Evolutionary conservation across 495 filamentous ascomycete species (phyloP).

Genomic region (Rusavskia elegans): DNA sequence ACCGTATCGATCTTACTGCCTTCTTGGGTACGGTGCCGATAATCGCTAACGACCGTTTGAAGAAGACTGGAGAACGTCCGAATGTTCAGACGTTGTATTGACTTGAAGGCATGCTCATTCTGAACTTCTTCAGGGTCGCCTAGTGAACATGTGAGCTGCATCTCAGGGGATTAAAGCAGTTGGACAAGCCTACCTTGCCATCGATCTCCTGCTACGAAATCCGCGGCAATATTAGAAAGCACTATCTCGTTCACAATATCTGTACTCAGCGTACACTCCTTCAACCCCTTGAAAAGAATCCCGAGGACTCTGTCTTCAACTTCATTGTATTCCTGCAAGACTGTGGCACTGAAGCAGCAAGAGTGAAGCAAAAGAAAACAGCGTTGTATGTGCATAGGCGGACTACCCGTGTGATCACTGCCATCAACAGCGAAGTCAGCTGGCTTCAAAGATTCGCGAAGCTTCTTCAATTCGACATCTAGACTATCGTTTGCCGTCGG

Average conservation of each 20-base stretch:
- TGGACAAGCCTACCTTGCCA: slow-evolving; percentile 37
- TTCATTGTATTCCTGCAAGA: slow-evolving; percentile 60
- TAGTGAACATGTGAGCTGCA: slow-evolving; percentile 6
- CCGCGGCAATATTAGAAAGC: slow-evolving; percentile 72
- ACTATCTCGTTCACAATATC: slow-evolving; percentile 59
- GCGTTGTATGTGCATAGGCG: neutral
- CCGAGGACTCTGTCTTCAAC: slow-evolving; percentile 75
- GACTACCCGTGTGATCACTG: neutral
- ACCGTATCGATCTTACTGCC: slow-evolving; percentile 22
- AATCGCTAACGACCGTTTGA: slow-evolving; percentile 50
- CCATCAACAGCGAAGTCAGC: slow-evolving; percentile 19
- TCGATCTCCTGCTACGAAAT: slow-evolving; percentile 48
- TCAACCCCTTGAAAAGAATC: slow-evolving; percentile 56
- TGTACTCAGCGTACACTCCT: slow-evolving; percentile 45
- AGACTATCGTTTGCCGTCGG: slow-evolving; percentile 59
- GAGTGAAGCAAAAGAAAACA: slow-evolving; percentile 43
- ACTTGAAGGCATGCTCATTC: slow-evolving; percentile 42
- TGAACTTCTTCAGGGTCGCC: slow-evolving; percentile 23
- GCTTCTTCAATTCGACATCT: slow-evolving; percentile 63
- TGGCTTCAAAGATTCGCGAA: slow-evolving; percentile 42
- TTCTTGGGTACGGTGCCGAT: slow-evolving; percentile 42
- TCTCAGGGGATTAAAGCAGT: neutral
- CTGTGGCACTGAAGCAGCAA: slow-evolving; percentile 57
- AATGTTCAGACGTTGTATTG: slow-evolving; percentile 65
- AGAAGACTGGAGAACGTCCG: slow-evolving; percentile 66